Evolutionary conservation across 2,329 filamentous ascomycete species (phyloP).

Genomic region (Ophiocordyceps sinensis): DNA sequence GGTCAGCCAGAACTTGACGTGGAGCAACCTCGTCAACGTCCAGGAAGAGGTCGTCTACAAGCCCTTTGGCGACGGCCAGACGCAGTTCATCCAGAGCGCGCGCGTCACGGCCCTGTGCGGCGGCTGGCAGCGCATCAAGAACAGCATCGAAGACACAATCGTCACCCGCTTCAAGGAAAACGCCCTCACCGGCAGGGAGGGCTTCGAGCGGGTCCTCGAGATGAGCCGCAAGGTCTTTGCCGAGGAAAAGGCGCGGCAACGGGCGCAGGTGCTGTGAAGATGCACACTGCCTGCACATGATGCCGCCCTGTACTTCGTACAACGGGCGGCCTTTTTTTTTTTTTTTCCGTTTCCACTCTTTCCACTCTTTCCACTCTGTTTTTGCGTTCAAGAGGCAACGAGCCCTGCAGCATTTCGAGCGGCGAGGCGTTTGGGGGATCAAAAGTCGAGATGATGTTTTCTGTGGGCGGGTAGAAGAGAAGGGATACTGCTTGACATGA

Average conservation of each 20-base stretch:
- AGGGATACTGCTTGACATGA: no score
- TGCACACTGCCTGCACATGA: no score
- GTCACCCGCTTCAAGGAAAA: slow-evolving; percentile 87
- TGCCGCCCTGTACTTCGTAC: no score
- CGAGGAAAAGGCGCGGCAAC: slow-evolving; percentile 59
- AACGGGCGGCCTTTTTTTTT: no score
- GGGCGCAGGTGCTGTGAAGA: not conserved
- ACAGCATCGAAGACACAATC: slow-evolving; percentile 84
- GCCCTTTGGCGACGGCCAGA: slow-evolving; percentile 44
- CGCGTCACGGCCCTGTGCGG: slow-evolving; percentile 89
- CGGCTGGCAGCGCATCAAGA: slow-evolving; percentile 94
- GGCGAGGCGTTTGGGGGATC: no score
- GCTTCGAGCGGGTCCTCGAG: slow-evolving; percentile 86
- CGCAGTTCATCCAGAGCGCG: slow-evolving; percentile 77
- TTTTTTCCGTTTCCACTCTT: no score
- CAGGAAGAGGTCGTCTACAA: slow-evolving; percentile 86
- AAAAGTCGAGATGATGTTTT: no score
- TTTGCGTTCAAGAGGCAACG: no score
- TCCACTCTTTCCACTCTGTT: no score
- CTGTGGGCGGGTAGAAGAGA: no score
- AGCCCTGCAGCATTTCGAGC: no score
- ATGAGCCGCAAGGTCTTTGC: slow-evolving; percentile 88
- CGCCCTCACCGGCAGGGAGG: slow-evolving; percentile 76
- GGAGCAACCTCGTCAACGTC: slow-evolving; percentile 77
- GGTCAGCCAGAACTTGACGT: slow-evolving; percentile 91